These are phyloP conservation scores for Yamadazyma philogaea DNA, from an alignment of 805 yeast genomes.

Conservation along the genomic window DNA sequence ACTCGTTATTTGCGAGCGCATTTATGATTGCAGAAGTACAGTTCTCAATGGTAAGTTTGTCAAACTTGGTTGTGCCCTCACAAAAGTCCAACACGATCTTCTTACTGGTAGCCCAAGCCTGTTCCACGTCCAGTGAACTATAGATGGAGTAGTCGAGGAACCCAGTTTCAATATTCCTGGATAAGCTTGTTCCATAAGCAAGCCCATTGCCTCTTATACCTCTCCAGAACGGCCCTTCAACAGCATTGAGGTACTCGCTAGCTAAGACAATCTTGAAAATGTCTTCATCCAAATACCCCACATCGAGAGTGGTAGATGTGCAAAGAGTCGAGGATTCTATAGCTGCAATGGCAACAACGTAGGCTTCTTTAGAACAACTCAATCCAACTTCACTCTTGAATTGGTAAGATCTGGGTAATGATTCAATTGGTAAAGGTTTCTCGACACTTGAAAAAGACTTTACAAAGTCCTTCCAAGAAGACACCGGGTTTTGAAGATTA, in stretches of 20 bases:
- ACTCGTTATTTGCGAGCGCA: conserved; percentile 62
- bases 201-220: conserved; percentile 93
- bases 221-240: conserved; percentile 97
- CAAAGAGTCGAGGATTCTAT: conserved; percentile 76
- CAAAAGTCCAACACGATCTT: conserved; percentile 61
- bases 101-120: conserved; percentile 61
- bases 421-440: conserved; percentile 14
- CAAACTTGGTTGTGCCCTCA: conserved; percentile 52
- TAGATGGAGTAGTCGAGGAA: conserved; percentile 64
- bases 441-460: conserved; percentile 16
- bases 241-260: conserved; percentile 72
- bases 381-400: conserved; percentile 57
- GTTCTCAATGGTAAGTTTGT: conserved; percentile 59
- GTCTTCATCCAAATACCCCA: conserved; percentile 47
- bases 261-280: conserved; percentile 69
- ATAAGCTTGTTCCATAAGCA: conserved; percentile 81
- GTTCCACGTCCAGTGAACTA: conserved; percentile 78
- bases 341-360: conserved; percentile 71
- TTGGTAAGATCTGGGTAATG: conserved; percentile 48
- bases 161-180: conserved; percentile 62
- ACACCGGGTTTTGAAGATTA: conserved; percentile 52
- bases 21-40: conserved; percentile 76
- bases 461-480: conserved; percentile 51
- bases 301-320: conserved; percentile 58
- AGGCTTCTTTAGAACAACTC: conserved; percentile 51